phyloP scores from a whole-genome alignment of 345 rosid species.

The Rhodamnia rubescens region DNA sequence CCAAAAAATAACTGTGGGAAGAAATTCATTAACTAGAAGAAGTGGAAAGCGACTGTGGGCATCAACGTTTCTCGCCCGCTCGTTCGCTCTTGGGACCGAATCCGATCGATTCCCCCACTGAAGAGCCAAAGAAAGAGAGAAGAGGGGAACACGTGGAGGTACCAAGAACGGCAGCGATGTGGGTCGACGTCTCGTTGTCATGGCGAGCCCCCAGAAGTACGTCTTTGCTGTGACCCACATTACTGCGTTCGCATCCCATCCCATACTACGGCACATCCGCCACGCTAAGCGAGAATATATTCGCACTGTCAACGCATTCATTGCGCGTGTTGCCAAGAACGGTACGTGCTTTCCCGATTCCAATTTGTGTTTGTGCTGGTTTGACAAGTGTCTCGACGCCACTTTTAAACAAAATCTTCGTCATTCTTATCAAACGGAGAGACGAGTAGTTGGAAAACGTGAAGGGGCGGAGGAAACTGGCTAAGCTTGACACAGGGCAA shows the following conservation, averaged over 20 bases:
- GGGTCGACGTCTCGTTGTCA: not conserved
- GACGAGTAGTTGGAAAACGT: not conserved
- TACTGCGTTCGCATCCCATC: not conserved
- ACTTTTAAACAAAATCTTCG: not conserved
- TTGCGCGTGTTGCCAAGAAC: not conserved
- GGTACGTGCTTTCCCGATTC: not conserved
- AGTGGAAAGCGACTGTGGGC: not conserved
- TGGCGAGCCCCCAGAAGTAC: not conserved
- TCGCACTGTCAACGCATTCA: not conserved
- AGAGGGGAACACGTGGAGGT: not conserved
- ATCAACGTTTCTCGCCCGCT: not conserved
- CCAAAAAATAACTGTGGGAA: not conserved
- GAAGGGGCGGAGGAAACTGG: not conserved
- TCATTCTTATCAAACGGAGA: not conserved
- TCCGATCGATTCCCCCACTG: not conserved
- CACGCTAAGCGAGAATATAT: not conserved
- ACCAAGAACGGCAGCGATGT: not conserved
- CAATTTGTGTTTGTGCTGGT: not conserved
- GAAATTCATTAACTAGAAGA: not conserved
- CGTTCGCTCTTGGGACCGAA: not conserved
- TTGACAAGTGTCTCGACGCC: not conserved
- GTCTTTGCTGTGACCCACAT: not conserved
- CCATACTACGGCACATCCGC: not conserved
- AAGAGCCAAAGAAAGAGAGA: not conserved
- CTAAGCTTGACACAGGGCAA: not conserved